phyloP scores from a whole-genome alignment of 2,329 filamentous ascomycete species.

The Hypomyces rosellus region DNA sequence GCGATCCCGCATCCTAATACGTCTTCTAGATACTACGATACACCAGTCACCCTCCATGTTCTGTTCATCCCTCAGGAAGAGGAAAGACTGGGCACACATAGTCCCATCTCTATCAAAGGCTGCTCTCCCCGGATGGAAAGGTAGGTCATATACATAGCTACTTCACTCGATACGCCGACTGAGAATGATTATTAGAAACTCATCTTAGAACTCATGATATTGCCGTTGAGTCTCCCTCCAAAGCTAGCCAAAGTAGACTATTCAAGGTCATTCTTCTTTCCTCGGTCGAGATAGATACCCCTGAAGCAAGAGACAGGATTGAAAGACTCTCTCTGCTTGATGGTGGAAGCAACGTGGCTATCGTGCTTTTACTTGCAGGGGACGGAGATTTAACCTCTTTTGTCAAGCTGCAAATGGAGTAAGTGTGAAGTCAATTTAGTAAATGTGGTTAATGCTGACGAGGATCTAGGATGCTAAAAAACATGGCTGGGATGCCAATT shows the following conservation, averaged over 20 bases:
- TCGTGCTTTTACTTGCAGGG: conserved; percentile 38
- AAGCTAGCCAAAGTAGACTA: conserved; percentile 1
- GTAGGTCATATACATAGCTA: conserved; percentile 13
- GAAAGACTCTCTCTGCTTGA: conserved; percentile 36
- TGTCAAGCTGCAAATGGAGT: conserved; percentile 41
- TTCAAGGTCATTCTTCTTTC: conserved; percentile 38
- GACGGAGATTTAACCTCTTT: conserved; percentile 27
- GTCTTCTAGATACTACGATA: too few relatives aligned
- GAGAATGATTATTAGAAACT: conserved; percentile 27
- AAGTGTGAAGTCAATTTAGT: conserved; percentile 12
- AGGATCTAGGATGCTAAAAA: conserved; percentile 26
- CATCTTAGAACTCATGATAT: conserved; percentile 40
- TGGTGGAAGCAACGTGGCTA: conserved; percentile 32
- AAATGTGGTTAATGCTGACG: neutral
- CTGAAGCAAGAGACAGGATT: conserved; percentile 26
- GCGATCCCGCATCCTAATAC: neutral
- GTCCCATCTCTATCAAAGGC: conserved; percentile 21
- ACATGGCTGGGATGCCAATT: conserved; percentile 30
- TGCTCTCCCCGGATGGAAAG: conserved; percentile 19
- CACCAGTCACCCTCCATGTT: conserved; percentile 22
- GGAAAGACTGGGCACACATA: conserved; percentile 29
- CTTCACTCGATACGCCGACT: conserved; percentile 6
- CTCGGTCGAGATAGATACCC: conserved; percentile 27
- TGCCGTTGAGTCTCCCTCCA: conserved; percentile 26
- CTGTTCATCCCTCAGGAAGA: conserved; percentile 33